phyloP scores from a whole-genome alignment of 768 basidiomycete genomes.

The Tylopilus felleus region DNA sequence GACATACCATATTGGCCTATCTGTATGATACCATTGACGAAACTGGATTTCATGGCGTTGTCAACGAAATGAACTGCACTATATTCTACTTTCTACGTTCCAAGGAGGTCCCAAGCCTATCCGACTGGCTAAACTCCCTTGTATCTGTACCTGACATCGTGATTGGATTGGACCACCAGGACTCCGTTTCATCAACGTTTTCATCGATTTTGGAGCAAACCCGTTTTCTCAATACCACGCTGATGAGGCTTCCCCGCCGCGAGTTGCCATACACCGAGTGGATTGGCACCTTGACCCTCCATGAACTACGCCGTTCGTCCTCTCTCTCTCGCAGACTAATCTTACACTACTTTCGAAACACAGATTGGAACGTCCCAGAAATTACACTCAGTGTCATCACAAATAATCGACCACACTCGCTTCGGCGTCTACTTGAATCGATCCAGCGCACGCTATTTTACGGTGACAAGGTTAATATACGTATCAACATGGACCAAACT shows the following conservation, averaged over 20 bases:
- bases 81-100: constrained; percentile 17
- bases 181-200: constrained; percentile 20
- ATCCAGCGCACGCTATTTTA: constrained; percentile 57
- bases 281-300: constrained; percentile 56
- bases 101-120: constrained; percentile 5
- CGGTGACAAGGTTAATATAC: constrained; percentile 61
- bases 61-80: constrained; percentile 15
- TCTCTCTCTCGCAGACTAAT: constrained; percentile 10
- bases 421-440: constrained; percentile 63
- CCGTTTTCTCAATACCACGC: constrained; percentile 27
- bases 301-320: constrained; percentile 38
- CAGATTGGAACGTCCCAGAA: constrained; percentile 73
- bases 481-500: constrained; percentile 75
- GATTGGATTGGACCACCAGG: constrained; percentile 33
- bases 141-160: constrained; percentile 32
- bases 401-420: constrained; percentile 68
- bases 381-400: constrained; percentile 76
- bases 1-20: constrained; percentile 30
- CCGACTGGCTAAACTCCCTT: constrained; percentile 33
- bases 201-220: constrained; percentile 18
- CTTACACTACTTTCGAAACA: constrained; percentile 5
- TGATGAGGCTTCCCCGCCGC: constrained; percentile 44
- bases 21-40: constrained; percentile 26
- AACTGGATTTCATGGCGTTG: neutral
- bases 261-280: constrained; percentile 55